Percentiles rank a stretch among this genome's conserved stretches.
Conservation (phyloP, 2,329 filamentous ascomycete species). For the Phaeosphaeria sp. region DNA sequence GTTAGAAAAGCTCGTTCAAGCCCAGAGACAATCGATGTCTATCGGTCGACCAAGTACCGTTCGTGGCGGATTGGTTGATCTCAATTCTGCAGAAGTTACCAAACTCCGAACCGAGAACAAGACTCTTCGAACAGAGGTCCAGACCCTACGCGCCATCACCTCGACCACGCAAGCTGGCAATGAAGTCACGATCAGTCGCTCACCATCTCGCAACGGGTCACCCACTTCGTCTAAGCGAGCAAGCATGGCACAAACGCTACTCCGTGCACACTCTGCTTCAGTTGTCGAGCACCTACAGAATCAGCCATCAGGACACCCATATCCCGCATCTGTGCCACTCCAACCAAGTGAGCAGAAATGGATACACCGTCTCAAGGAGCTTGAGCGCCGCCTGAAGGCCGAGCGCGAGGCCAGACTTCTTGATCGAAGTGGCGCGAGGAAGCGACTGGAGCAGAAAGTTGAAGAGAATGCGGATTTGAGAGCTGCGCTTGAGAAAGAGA, state of each 20-base stretch:
- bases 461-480: slow-evolving; percentile 75
- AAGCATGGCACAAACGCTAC: slow-evolving; percentile 59
- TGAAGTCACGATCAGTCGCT: slow-evolving; percentile 30
- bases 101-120: slow-evolving; percentile 68
- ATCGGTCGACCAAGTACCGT: slow-evolving; percentile 48
- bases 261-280: slow-evolving; percentile 62
- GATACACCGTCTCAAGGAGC: slow-evolving; percentile 83
- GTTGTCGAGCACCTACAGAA: slow-evolving; percentile 54
- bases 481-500: slow-evolving; percentile 67
- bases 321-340: slow-evolving; percentile 44
- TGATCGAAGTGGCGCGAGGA: slow-evolving; percentile 82
- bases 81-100: slow-evolving; percentile 59
- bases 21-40: slow-evolving; percentile 40
- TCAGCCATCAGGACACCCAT: slow-evolving; percentile 36
- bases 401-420: slow-evolving; percentile 86
- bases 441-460: slow-evolving; percentile 78
- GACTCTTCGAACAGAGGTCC: slow-evolving; percentile 65
- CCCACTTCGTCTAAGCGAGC: slow-evolving; percentile 47
- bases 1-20: slow-evolving; percentile 75
- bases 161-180: slow-evolving; percentile 31
- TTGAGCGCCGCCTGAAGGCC: slow-evolving; percentile 87
- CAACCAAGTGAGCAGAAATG: slow-evolving; percentile 73
- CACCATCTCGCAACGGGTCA: slow-evolving; percentile 36
- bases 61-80: slow-evolving; percentile 48
- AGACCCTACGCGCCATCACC: slow-evolving; percentile 65